These are phyloP conservation scores for Phellopilus nigrolimitatus DNA, from an alignment of 1,284 basidiomycete genomes.

Conservation along the genomic window DNA sequence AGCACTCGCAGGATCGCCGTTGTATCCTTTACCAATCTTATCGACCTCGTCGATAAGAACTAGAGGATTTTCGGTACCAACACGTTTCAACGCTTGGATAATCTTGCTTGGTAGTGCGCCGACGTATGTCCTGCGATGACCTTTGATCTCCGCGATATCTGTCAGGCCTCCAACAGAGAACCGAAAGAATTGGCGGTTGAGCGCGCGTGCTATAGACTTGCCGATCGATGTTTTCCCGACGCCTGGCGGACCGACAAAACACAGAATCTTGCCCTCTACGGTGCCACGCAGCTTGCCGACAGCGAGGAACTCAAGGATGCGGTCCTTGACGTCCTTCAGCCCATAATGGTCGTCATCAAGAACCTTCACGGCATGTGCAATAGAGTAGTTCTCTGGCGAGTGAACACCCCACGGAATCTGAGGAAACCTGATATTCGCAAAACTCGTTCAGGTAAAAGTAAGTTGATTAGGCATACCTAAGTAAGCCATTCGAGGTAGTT, in stretches of 20 bases:
- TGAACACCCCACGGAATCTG: conserved; percentile 96
- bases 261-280: conserved; percentile 98
- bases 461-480: conserved; percentile 44
- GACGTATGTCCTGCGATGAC: conserved; percentile 94
- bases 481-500: conserved; percentile 98
- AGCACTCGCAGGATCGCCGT: conserved; percentile 94
- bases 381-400: conserved; percentile 91
- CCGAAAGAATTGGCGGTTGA: conserved; percentile 87
- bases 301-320: conserved; percentile 97
- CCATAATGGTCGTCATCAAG: conserved; percentile 98
- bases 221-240: conserved; percentile 95
- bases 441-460: background rate
- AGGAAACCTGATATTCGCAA: conserved; percentile 9
- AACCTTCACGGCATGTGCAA: conserved; percentile 79
- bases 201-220: conserved; percentile 88
- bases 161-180: conserved; percentile 97
- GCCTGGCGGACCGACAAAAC: conserved; percentile 93
- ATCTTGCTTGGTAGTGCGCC: conserved; percentile 97
- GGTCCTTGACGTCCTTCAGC: conserved; percentile 91
- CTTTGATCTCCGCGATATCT: conserved; percentile 99
- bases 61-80: conserved; percentile 95
- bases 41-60: conserved; percentile 98
- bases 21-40: conserved; percentile 95
- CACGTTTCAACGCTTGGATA: conserved; percentile 94
- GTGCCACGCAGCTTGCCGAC: conserved; percentile 95